Percentiles rank a stretch among this genome's conserved stretches.
Evolutionary conservation across 192 early-diverging fungal species (phyloP).

Genomic region (Coemansia sp.): DNA sequence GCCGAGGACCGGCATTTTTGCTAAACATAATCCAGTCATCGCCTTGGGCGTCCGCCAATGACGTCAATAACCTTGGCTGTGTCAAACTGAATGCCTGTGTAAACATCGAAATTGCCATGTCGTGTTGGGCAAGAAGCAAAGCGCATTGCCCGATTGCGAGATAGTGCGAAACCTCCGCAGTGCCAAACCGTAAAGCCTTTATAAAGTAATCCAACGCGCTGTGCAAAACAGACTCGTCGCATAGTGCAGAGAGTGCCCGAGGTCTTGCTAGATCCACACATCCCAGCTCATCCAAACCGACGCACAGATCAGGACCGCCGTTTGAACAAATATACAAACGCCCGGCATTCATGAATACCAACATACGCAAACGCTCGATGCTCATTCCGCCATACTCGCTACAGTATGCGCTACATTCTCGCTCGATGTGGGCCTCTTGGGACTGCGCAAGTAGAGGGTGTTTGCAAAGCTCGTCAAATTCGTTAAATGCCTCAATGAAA

Average conservation of each 20-base stretch:
- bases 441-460: slow-evolving; percentile 10
- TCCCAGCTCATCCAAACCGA: background rate
- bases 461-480: slow-evolving; percentile 15
- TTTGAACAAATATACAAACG: slow-evolving; percentile 4
- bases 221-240: background rate
- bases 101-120: slow-evolving; percentile 30
- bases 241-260: background rate
- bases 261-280: background rate
- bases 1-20: slow-evolving; percentile 23
- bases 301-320: background rate
- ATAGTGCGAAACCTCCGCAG: slow-evolving; percentile 10
- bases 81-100: background rate
- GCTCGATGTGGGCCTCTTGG: slow-evolving; percentile 27
- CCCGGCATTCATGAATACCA: slow-evolving; percentile 26
- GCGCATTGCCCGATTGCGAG: slow-evolving; percentile 39
- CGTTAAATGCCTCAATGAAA: slow-evolving; percentile 10
- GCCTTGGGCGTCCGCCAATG: background rate
- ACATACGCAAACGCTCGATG: slow-evolving; percentile 27
- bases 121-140: slow-evolving; percentile 27
- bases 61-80: background rate
- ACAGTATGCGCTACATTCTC: slow-evolving; percentile 42
- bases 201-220: slow-evolving; percentile 14
- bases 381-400: slow-evolving; percentile 38
- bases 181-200: slow-evolving; percentile 19
- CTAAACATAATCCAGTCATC: slow-evolving; percentile 1